phyloP scores from a whole-genome alignment of 495 filamentous ascomycete species.

The Neurospora tetrasperma region DNA sequence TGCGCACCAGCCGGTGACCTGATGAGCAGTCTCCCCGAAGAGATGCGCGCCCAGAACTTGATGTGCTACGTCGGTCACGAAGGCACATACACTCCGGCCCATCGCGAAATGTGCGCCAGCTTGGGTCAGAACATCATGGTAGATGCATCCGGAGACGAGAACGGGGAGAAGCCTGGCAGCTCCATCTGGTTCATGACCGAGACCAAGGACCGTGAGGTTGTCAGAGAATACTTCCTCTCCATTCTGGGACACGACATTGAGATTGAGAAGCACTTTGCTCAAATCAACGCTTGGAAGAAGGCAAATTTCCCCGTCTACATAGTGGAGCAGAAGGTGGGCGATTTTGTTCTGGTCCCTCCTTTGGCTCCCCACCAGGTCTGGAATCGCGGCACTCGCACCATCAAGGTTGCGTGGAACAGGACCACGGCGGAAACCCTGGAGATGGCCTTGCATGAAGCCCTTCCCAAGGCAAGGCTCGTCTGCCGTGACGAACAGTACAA shows the following conservation, averaged over 20 bases:
- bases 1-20: conserved; percentile 61
- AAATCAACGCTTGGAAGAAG: conserved; percentile 83
- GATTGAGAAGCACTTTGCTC: conserved; percentile 91
- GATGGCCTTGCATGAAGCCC: conserved; percentile 71
- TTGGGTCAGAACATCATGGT: conserved; percentile 98
- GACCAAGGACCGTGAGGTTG: conserved; percentile 72
- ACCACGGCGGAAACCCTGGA: conserved; percentile 85
- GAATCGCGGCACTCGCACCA: conserved; percentile 89
- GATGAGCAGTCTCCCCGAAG: conserved; percentile 80
- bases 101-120: conserved; percentile 95
- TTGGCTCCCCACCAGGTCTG: conserved; percentile 97
- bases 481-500: conserved; percentile 99
- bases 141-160: conserved; percentile 63
- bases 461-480: conserved; percentile 79
- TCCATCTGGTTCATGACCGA: conserved; percentile 99
- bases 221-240: conserved; percentile 86
- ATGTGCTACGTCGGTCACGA: conserved; percentile 99
- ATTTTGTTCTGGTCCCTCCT: conserved; percentile 92
- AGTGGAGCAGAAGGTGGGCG: conserved; percentile 84
- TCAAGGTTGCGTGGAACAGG: conserved; percentile 98
- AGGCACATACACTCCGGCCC: conserved; percentile 91
- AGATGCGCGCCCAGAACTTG: conserved; percentile 86
- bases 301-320: conserved; percentile 88
- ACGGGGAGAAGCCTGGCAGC: conserved; percentile 66
- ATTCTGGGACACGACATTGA: conserved; percentile 91